phyloP scores from a whole-genome alignment of 371 early-diverging fungal species.

The Circinella minor region DNA sequence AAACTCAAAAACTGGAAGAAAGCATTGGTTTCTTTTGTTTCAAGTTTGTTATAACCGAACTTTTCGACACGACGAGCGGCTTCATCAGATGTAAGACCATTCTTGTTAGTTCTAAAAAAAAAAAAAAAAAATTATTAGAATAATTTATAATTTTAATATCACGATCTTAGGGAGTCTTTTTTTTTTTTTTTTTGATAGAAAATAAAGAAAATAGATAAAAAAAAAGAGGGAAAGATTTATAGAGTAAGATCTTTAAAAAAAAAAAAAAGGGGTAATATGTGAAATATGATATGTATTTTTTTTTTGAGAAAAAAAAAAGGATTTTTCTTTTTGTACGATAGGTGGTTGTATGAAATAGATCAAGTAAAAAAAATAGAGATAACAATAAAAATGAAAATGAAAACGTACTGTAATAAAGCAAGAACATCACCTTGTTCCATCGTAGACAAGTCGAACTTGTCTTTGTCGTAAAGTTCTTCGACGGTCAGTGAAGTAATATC shows the following conservation, averaged over 20 bases:
- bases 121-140: neutral
- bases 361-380: neutral
- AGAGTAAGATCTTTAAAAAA: no score
- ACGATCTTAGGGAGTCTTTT: neutral
- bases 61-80: constrained; percentile 65
- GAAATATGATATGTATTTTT: no score
- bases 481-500: constrained; percentile 53
- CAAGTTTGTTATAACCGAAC: constrained; percentile 76
- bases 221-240: no score
- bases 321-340: no score
- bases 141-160: neutral
- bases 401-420: constrained; percentile 65
- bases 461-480: constrained; percentile 80
- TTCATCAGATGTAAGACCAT: constrained; percentile 69
- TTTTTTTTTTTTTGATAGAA: neutral
- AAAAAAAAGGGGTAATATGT: no score
- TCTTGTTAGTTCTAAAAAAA: constrained; percentile 39
- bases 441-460: constrained; percentile 78
- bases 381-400: neutral
- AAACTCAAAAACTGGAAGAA: constrained; percentile 86
- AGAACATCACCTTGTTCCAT: constrained; percentile 78
- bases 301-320: no score
- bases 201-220: neutral
- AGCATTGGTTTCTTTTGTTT: constrained; percentile 79
- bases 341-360: no score